Conservation (phyloP, 1,139 yeast species). For the Geotrichum aggregatum region DNA sequence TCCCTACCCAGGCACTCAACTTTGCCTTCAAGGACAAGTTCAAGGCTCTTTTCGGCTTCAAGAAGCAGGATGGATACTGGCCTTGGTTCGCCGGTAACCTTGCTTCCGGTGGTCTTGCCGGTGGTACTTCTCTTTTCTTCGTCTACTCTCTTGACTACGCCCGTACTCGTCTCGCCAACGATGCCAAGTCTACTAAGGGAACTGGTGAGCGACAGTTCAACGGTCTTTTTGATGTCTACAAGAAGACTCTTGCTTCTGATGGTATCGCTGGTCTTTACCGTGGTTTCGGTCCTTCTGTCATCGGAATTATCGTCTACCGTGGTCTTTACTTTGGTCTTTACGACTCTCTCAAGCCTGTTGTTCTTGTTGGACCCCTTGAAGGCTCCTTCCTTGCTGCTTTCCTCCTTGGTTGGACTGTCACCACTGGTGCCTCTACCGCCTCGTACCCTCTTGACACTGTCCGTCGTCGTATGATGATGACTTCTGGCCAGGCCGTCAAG, state of each 20-base stretch:
- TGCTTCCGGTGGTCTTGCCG: slow-evolving; percentile 81
- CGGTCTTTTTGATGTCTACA: slow-evolving; percentile 74
- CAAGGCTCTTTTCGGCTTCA: slow-evolving; percentile 72
- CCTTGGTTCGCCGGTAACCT: slow-evolving; percentile 74
- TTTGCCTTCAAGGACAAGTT: slow-evolving; percentile 81
- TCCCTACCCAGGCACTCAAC: slow-evolving; percentile 83
- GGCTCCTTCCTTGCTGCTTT: slow-evolving; percentile 70
- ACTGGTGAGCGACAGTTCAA: slow-evolving; percentile 73
- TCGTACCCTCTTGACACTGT: slow-evolving; percentile 79
- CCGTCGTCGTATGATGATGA: slow-evolving; percentile 88
- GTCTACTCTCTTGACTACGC: slow-evolving; percentile 81
- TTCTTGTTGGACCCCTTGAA: slow-evolving; percentile 66
- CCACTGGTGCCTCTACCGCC: slow-evolving; percentile 75
- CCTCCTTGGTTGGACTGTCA: slow-evolving; percentile 74
- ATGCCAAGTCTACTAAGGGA: slow-evolving; percentile 64
- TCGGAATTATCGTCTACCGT: slow-evolving; percentile 77
- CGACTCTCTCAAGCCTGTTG: slow-evolving; percentile 74
- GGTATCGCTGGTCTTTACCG: slow-evolving; percentile 80
- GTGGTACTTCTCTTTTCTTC: slow-evolving; percentile 69
- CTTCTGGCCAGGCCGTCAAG: slow-evolving; percentile 75
- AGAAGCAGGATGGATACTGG: slow-evolving; percentile 63
- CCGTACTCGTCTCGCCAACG: slow-evolving; percentile 80
- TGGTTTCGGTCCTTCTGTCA: slow-evolving; percentile 79
- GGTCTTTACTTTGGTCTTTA: slow-evolving; percentile 79
- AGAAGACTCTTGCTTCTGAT: slow-evolving; percentile 68